Conservation (phyloP, 1,284 basidiomycete species). For the Melampsora americana region DNA sequence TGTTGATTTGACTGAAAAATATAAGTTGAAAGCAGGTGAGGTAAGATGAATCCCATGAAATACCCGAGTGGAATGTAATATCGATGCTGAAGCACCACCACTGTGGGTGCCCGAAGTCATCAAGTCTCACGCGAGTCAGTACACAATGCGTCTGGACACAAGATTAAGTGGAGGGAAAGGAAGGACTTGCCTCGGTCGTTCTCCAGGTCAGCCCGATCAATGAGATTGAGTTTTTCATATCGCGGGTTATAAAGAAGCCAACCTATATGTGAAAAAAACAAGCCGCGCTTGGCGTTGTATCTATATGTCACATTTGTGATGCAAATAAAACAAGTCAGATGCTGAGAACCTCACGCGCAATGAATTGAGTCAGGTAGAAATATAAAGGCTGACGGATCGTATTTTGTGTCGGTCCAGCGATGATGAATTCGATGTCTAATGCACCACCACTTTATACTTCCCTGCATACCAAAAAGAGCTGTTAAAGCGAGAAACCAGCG, state of each 20-base stretch:
- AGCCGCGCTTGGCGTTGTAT: slow-evolving; percentile 69
- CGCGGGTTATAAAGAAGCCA: slow-evolving; percentile 77
- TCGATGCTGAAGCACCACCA: slow-evolving; percentile 69
- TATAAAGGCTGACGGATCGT: background rate
- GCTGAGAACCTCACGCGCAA: too few relatives aligned
- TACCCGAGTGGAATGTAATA: slow-evolving; percentile 58
- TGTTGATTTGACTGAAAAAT: slow-evolving; percentile 62
- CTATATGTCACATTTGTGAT: too few relatives aligned
- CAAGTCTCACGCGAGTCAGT: too few relatives aligned
- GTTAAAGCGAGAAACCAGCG: slow-evolving; percentile 64
- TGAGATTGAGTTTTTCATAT: slow-evolving; percentile 64
- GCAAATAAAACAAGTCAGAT: too few relatives aligned
- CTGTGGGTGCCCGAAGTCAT: slow-evolving; percentile 54
- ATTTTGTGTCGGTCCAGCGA: slow-evolving; percentile 56
- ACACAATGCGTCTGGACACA: background rate
- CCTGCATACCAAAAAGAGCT: slow-evolving; percentile 69
- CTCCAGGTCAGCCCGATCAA: slow-evolving; percentile 69
- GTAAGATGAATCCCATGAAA: slow-evolving; percentile 54
- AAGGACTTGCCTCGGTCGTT: slow-evolving; percentile 62
- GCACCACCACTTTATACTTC: slow-evolving; percentile 56
- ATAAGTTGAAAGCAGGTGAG: slow-evolving; percentile 65
- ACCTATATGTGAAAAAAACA: slow-evolving; percentile 73
- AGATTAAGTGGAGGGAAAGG: background rate
- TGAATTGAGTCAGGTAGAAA: too few relatives aligned
- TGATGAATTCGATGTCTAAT: slow-evolving; percentile 72